These are phyloP conservation scores for Paracamarosporium sp. DNA, from an alignment of 2,329 filamentous ascomycete species.

Conservation along the genomic window DNA sequence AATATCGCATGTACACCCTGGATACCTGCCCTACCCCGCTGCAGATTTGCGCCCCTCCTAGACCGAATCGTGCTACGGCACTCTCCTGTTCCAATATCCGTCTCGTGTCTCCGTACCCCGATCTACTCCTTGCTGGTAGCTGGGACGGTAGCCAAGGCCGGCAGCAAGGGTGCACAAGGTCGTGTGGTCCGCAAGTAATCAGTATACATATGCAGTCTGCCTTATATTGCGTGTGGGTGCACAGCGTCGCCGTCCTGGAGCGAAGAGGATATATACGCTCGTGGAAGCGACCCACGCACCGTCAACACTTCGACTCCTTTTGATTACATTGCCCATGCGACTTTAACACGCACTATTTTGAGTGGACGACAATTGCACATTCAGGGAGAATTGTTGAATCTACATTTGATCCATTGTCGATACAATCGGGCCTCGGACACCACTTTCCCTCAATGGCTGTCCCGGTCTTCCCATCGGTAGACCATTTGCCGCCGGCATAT, in stretches of 20 bases:
- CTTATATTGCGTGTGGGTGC: neutral
- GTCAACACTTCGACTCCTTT: neutral
- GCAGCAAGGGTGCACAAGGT: neutral
- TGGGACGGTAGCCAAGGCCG: neutral
- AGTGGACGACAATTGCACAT: neutral
- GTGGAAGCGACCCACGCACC: neutral
- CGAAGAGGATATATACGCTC: neutral
- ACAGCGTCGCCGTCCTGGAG: neutral
- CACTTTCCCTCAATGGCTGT: too few relatives aligned
- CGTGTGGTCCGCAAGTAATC: neutral
- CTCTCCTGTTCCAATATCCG: neutral
- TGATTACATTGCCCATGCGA: neutral
- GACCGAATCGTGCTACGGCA: neutral
- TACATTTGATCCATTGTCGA: too few relatives aligned
- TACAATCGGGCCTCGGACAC: too few relatives aligned
- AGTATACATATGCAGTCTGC: neutral
- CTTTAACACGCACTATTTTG: neutral
- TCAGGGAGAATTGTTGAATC: too few relatives aligned
- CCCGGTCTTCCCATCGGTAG: neutral
- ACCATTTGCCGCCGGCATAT: conserved; percentile 13
- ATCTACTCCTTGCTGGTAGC: neutral
- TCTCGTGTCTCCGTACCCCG: neutral
- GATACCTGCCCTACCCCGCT: neutral
- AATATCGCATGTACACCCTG: neutral
- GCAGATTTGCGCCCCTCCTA: neutral